Conservation (phyloP, 1,139 yeast genomes). For the Yamadazyma blattariae region DNA sequence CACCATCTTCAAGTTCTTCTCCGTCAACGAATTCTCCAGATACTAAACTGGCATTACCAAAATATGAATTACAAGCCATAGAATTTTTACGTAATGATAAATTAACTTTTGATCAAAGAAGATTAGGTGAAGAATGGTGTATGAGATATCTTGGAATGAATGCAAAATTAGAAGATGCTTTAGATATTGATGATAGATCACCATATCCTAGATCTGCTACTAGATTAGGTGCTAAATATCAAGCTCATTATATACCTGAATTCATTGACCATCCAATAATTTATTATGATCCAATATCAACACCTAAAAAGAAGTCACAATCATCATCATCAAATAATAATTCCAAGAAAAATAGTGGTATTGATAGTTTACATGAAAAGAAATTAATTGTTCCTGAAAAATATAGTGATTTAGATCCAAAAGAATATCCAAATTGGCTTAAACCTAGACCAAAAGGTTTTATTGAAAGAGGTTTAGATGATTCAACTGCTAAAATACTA, state of each 20-base stretch:
- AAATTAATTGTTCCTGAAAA: slow-evolving; percentile 49
- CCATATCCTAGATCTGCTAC: slow-evolving; percentile 85
- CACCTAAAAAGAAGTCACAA: slow-evolving; percentile 14
- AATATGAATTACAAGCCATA: slow-evolving; percentile 60
- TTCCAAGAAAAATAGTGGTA: slow-evolving; percentile 9
- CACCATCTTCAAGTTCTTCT: not conserved
- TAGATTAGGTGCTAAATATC: slow-evolving; percentile 72
- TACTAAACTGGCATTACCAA: slow-evolving; percentile 28
- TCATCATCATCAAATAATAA: slow-evolving; percentile 17
- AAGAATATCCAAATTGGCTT: slow-evolving; percentile 68
- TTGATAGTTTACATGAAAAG: slow-evolving; percentile 15
- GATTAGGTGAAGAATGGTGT: slow-evolving; percentile 71
- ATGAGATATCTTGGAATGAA: slow-evolving; percentile 80
- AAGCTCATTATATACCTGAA: slow-evolving; percentile 63
- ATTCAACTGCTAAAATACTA: slow-evolving; percentile 55
- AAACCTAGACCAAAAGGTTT: slow-evolving; percentile 79
- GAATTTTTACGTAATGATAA: slow-evolving; percentile 49
- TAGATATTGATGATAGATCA: slow-evolving; percentile 70
- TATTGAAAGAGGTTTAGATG: slow-evolving; percentile 81
- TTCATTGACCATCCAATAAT: slow-evolving; percentile 66
- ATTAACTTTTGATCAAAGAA: slow-evolving; percentile 43
- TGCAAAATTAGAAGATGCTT: slow-evolving; percentile 72
- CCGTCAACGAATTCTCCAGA: slow-evolving; percentile 11
- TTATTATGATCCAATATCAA: slow-evolving; percentile 51
- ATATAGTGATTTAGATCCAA: slow-evolving; percentile 35